Conservation (phyloP, 2,329 filamentous ascomycete genomes). For the Pleoardoris graminearum region DNA sequence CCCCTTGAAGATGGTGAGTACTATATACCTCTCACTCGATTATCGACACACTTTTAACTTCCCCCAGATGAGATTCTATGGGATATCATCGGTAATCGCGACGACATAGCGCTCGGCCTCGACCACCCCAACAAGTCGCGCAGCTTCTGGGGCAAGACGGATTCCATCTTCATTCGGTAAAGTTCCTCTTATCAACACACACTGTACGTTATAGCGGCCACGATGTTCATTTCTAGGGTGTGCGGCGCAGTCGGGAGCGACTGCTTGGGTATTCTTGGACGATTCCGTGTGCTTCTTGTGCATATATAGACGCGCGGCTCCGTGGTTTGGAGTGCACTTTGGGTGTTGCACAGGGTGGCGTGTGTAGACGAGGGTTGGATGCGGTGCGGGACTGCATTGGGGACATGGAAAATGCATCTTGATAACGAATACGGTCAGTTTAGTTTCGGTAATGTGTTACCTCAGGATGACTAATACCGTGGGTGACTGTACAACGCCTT, state of each 20-base stretch:
- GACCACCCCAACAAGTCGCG: conserved; percentile 66
- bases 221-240: conserved; percentile 5
- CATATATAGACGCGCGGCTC: conserved; percentile 16
- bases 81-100: conserved; percentile 44
- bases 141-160: conserved; percentile 62
- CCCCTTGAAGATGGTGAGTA: conserved; percentile 88
- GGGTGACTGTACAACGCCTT: too few species aligned
- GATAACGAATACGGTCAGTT: too few species aligned
- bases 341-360: not conserved
- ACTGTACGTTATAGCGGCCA: conserved; percentile 28
- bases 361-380: not conserved
- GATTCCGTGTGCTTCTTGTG: conserved; percentile 10
- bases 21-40: too few species aligned
- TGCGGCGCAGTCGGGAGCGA: conserved; percentile 7
- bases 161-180: conserved; percentile 65
- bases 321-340: not conserved
- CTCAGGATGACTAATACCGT: too few species aligned
- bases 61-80: conserved; percentile 51
- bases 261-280: conserved; percentile 10
- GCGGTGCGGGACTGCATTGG: conserved; percentile 1
- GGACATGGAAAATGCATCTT: conserved; percentile 3
- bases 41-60: conserved; percentile 16
- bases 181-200: conserved; percentile 2
- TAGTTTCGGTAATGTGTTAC: too few species aligned
- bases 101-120: conserved; percentile 54